Evolutionary conservation across 2,329 filamentous ascomycete species (phyloP), one percentile per base, ranked within the genome.

Genomic region (Diaporthe vexans): DNA sequence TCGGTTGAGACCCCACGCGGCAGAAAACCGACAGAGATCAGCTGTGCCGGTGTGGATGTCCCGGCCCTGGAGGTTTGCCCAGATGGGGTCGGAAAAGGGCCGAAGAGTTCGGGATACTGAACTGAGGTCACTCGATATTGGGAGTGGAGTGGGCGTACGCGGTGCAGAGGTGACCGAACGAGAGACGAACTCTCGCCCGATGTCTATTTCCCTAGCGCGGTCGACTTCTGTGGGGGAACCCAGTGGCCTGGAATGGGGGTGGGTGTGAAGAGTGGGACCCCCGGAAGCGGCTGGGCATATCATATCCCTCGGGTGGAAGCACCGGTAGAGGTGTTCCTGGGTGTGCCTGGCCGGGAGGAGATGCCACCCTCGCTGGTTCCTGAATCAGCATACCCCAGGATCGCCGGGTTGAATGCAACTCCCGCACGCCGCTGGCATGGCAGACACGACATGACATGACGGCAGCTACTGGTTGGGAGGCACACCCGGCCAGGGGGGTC

Each of bases 111-210:
- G 46, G 33, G 48, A 68, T 54, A 40, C 33, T 54, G 48, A 40
- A 40, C 63, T 54, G 48, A 68, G 63, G 63, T 68, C 63, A 68
- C 63, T 68, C 63, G 63, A 68, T 68, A 40, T 54, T 54, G 7
- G 63, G 63, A 19, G 63, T 40, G 63, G 48, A 68, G 63, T 67
- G 63, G 63, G 63, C 40, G 48, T 68, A 68, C 40, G 63, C 48
- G 40, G 48, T 54, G 48, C 52, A 68, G 63, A 68, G 33, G 2
- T 40, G 63, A 40, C 63, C 63, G 63, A 68, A 68, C 33, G 33
- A 40, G 63, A 54, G 63, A 54, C 48, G 63, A 68, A 68, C 63
- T 37, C 2, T 54, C 48, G 63, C 33, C 63, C 63, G 63, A 68
- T 68, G 63, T 68, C 33, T 68, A 68, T 37, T 52, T 67, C 33